Percentiles rank a stretch among this genome's conserved stretches.
Conservation (phyloP, 495 filamentous ascomycete species). For the Trichoderma asperelloides region DNA sequence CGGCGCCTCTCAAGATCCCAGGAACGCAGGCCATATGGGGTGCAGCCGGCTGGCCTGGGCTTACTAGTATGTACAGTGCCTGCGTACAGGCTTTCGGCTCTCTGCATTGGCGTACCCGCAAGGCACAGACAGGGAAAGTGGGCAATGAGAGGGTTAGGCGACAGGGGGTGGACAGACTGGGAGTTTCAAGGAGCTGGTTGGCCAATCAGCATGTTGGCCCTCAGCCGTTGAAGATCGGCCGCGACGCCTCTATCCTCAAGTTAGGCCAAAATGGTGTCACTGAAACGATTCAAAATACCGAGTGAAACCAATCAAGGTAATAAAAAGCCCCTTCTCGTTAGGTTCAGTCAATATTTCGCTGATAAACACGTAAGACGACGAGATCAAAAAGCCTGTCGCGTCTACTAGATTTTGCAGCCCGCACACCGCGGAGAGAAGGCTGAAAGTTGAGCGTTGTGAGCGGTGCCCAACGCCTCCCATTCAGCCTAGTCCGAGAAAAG, state of each 20-base stretch:
- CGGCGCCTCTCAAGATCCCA: neutral
- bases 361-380: neutral
- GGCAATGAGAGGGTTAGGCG: neutral
- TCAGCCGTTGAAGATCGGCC: neutral
- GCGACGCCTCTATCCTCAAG: conserved; percentile 4
- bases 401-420: neutral
- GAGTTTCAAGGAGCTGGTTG: conserved; percentile 2
- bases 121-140: neutral
- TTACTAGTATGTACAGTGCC: neutral
- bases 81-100: neutral
- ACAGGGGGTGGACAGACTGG: neutral
- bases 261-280: neutral
- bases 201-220: neutral
- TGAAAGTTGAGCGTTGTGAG: conserved; percentile 1
- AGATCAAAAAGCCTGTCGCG: neutral
- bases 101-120: conserved; percentile 8
- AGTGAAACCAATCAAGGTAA: conserved; percentile 7
- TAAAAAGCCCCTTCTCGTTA: conserved; percentile 1
- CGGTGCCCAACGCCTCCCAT: neutral
- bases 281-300: neutral
- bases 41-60: neutral
- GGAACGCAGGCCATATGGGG: neutral
- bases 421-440: neutral
- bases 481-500: neutral
- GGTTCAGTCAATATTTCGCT: neutral